Evolutionary conservation across 352 stramenopile species (phyloP).

Genomic region (Globisporangium nunn): DNA sequence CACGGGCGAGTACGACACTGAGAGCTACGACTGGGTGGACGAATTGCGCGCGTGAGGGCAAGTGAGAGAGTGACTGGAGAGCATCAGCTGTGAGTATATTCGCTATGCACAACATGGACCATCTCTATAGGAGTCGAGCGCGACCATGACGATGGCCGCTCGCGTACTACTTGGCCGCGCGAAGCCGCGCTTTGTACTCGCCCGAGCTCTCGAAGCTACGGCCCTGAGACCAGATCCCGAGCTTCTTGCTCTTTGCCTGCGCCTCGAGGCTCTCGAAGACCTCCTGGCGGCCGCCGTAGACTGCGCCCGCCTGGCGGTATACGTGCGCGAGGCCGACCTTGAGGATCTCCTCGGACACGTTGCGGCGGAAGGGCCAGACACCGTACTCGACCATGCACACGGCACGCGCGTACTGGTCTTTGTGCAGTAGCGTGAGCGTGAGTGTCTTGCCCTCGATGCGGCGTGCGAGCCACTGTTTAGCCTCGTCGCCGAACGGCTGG

Average conservation of each 20-base stretch:
- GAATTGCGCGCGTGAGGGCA: slow-evolving; percentile 8
- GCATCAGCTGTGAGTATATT: neutral
- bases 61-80: neutral
- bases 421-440: slow-evolving; percentile 71
- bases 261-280: slow-evolving; percentile 62
- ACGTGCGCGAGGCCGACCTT: slow-evolving; percentile 64
- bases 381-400: slow-evolving; percentile 82
- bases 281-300: slow-evolving; percentile 73
- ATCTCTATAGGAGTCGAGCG: too few relatives aligned
- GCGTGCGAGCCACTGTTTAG: slow-evolving; percentile 60
- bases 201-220: slow-evolving; percentile 64
- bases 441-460: slow-evolving; percentile 39
- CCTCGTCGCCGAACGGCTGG: slow-evolving; percentile 74
- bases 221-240: slow-evolving; percentile 73
- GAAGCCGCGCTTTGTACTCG: slow-evolving; percentile 72
- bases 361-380: slow-evolving; percentile 66
- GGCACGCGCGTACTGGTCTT: slow-evolving; percentile 80
- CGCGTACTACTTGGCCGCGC: slow-evolving; percentile 15
- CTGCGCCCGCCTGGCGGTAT: slow-evolving; percentile 69
- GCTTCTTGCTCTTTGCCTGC: slow-evolving; percentile 49
- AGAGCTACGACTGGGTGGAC: slow-evolving; percentile 10
- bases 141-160: neutral
- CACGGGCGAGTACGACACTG: slow-evolving; percentile 8
- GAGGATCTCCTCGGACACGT: slow-evolving; percentile 77
- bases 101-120: neutral